Evolutionary conservation across 495 filamentous ascomycete genomes (phyloP), one percentile per base, ranked within the genome.

Genomic region (Tuber calosporum): DNA sequence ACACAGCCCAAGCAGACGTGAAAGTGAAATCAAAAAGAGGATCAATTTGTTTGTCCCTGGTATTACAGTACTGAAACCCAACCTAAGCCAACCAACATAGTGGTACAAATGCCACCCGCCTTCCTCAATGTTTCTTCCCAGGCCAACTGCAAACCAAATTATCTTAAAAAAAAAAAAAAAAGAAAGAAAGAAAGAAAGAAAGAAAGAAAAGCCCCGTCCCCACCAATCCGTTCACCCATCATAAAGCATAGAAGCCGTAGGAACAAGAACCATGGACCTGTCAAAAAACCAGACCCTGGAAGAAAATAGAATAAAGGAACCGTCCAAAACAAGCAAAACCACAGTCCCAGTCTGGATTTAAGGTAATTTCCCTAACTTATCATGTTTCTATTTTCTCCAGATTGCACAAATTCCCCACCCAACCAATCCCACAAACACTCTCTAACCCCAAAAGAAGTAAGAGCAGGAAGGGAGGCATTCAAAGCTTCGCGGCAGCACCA

Each of bases 401-500:
- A 34, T 62, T 26, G 13, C 17, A 34, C 11, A 62, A 34, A 62
- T 1, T 17, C 26, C n/a, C 53, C 30, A 62, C 11, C 53, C 53
- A 62, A 62, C 26, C 2, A 26, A 58, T 30, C 48, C 53, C 26
- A 34, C 26, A 34, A 34, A 30, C 53, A 17, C 26, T 62, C 53
- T 30, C 53, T 4, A 34, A 62, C 15, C 1, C 26, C 3, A 62
- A 62, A 62, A 13, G 13, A 62, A 62, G 26, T 13, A 62, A 34
- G 53, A 62, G 26, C 1, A 62, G 53, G 26, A 34, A 62, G 53
- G 53, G 53, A 30, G 43, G 48, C 69, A 69, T 71, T 71, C 80
- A 81, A 68, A 81, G 71, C 73, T 80, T 81, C 9, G 79, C 75
- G 26, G 79, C 78, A 73, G 71, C 68, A 43, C 75, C 53, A 68